Percentiles rank a stretch among this genome's conserved stretches.
phyloP scores from a whole-genome alignment of 768 basidiomycete genomes.

The Tricholoma sp. region DNA sequence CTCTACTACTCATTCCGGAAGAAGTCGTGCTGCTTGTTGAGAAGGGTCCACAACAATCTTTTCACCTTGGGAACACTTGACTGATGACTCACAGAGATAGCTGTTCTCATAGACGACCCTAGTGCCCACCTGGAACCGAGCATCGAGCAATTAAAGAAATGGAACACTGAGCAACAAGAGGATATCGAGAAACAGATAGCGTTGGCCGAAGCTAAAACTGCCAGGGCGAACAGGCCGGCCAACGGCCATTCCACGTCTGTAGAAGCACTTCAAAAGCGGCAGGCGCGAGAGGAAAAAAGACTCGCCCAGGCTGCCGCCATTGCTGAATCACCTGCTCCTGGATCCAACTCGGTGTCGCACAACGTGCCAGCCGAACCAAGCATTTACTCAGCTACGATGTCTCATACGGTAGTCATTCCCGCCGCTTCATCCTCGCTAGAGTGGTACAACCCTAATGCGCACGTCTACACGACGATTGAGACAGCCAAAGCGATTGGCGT shows the following conservation, averaged over 20 bases:
- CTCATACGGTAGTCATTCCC: constrained; percentile 55
- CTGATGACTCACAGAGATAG: constrained; percentile 49
- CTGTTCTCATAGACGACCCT: constrained; percentile 71
- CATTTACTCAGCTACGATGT: constrained; percentile 1
- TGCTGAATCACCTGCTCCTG: constrained; percentile 4
- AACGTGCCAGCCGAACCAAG: neutral
- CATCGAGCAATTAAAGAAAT: constrained; percentile 40
- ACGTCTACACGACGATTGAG: constrained; percentile 49
- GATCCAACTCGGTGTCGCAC: neutral
- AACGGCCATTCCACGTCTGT: constrained; percentile 45
- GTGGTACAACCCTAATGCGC: constrained; percentile 57
- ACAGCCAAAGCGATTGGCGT: constrained; percentile 62
- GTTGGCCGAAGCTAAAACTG: constrained; percentile 43
- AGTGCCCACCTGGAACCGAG: constrained; percentile 49
- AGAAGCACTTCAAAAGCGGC: constrained; percentile 66
- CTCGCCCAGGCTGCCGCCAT: constrained; percentile 18
- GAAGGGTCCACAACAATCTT: constrained; percentile 48
- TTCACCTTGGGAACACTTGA: neutral
- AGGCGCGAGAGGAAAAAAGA: constrained; percentile 53
- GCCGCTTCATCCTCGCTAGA: constrained; percentile 53
- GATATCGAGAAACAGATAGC: constrained; percentile 44
- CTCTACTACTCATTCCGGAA: constrained; percentile 83
- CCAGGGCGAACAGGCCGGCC: constrained; percentile 34
- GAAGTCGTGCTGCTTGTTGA: constrained; percentile 86
- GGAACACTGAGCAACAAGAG: constrained; percentile 47